Percentiles rank a stretch among this genome's conserved stretches.
Evolutionary conservation across 192 early-diverging fungal species (phyloP).

Genomic region (Coemansia sp.): DNA sequence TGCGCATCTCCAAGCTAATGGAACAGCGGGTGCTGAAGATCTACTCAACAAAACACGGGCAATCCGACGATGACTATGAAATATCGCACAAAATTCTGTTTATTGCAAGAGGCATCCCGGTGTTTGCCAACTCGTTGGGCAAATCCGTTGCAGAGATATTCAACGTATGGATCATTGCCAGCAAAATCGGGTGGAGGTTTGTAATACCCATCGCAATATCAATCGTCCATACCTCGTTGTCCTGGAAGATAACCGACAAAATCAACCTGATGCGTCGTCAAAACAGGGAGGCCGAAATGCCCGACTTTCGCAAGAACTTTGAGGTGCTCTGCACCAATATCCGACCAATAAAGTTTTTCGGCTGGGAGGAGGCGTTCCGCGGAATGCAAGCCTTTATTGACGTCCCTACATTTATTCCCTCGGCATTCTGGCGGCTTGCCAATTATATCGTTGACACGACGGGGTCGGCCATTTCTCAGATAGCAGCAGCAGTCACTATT

Average conservation of each 20-base stretch:
- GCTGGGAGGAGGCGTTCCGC: constrained; percentile 55
- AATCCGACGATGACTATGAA: not conserved
- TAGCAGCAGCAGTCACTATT: constrained; percentile 60
- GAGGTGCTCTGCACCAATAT: constrained; percentile 48
- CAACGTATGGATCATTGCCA: constrained; percentile 25
- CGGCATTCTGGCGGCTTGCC: constrained; percentile 25
- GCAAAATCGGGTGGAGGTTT: constrained; percentile 31
- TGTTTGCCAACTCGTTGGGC: not conserved
- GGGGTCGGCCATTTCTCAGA: constrained; percentile 46
- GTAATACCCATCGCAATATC: constrained; percentile 23
- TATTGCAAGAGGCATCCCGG: not conserved
- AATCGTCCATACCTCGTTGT: not conserved
- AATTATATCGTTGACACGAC: constrained; percentile 15
- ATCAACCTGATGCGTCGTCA: not conserved
- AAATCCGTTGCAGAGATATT: constrained; percentile 3
- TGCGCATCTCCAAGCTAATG: not conserved
- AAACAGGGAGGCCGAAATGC: not conserved
- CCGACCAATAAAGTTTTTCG: constrained; percentile 68
- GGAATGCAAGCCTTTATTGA: constrained; percentile 5
- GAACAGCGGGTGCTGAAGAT: not conserved
- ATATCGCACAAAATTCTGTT: not conserved
- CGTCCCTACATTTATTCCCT: constrained; percentile 12
- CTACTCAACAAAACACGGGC: not conserved
- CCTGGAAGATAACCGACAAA: not conserved
- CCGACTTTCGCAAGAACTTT: constrained; percentile 6